These are phyloP conservation scores for Solanum ossicruentum DNA, from an alignment of 257 asterid species.

Conservation along the genomic window DNA sequence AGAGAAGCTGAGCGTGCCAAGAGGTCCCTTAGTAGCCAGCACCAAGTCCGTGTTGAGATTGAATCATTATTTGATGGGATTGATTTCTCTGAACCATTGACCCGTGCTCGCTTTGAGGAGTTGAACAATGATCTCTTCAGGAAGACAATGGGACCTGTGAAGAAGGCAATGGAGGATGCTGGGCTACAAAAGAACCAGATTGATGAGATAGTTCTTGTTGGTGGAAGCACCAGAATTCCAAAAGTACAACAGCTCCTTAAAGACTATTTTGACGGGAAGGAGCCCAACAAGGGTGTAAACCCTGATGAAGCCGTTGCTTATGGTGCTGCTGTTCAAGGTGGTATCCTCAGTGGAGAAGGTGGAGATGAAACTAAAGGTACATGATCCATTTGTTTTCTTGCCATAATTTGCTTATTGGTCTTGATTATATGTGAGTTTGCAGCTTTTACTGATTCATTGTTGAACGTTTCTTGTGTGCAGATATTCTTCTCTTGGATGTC, in stretches of 20 bases:
- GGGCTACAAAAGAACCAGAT: constrained; percentile 70
- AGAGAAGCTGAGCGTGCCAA: constrained; percentile 91
- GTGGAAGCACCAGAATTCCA: constrained; percentile 97
- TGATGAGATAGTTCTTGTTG: constrained; percentile 92
- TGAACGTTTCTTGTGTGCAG: constrained; percentile 15
- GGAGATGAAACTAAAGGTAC: constrained; percentile 95
- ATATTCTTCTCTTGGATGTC: constrained; percentile 87
- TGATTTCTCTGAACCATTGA: constrained; percentile 89
- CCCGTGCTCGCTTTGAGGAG: constrained; percentile 96
- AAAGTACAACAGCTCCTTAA: constrained; percentile 82
- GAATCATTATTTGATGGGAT: constrained; percentile 89
- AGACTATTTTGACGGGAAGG: constrained; percentile 89
- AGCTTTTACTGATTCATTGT: neutral
- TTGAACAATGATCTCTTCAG: constrained; percentile 88
- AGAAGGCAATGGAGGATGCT: constrained; percentile 99
- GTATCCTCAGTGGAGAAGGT: constrained; percentile 91
- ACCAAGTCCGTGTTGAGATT: constrained; percentile 92
- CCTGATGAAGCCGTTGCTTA: constrained; percentile 97
- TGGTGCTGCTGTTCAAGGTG: constrained; percentile 99
- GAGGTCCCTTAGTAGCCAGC: constrained; percentile 96
- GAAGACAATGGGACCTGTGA: constrained; percentile 96
- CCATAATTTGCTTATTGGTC: neutral
- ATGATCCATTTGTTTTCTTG: neutral
- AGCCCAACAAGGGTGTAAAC: constrained; percentile 92
- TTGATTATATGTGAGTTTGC: neutral